Evolutionary conservation across 2,329 filamentous ascomycete species (phyloP).

Genomic region (Truncatella angustata): DNA sequence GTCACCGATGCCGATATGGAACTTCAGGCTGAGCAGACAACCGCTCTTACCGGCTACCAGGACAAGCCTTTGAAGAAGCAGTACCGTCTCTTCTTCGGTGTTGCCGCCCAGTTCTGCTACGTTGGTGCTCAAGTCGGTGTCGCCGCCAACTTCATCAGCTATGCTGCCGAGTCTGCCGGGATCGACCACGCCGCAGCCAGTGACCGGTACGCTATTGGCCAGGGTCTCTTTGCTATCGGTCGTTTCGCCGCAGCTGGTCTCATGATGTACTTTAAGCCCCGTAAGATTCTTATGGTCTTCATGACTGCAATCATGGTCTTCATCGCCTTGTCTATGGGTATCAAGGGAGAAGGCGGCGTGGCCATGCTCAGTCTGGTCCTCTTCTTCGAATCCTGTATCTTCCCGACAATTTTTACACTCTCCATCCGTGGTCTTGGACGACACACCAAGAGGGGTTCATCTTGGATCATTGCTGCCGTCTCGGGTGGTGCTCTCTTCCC

Average conservation of each 20-base stretch:
- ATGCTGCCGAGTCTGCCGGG: constrained; percentile 3
- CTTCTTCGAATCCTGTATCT: constrained; percentile 9
- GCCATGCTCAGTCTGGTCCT: constrained; percentile 9
- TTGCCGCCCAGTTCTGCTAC: constrained; percentile 9
- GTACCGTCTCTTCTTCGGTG: constrained; percentile 9
- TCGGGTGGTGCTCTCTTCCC: constrained; percentile 8
- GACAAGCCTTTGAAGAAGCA: constrained; percentile 7
- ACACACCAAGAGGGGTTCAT: constrained; percentile 7
- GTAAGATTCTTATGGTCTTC: constrained; percentile 6
- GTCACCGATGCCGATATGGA: constrained; percentile 11
- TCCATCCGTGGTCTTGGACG: constrained; percentile 8
- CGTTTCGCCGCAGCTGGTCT: constrained; percentile 7
- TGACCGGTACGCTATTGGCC: constrained; percentile 7
- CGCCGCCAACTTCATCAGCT: constrained; percentile 11
- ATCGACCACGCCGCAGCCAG: constrained; percentile 2
- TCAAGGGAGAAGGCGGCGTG: constrained; percentile 8
- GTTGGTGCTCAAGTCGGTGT: constrained; percentile 10
- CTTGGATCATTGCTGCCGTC: constrained; percentile 6
- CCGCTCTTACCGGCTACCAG: constrained; percentile 4
- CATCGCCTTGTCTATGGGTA: constrained; percentile 7
- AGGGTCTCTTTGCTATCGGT: constrained; percentile 7
- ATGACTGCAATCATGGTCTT: constrained; percentile 10
- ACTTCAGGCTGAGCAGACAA: constrained; percentile 8
- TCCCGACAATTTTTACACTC: constrained; percentile 9
- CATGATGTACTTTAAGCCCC: constrained; percentile 11